These are phyloP conservation scores for Sporothrix luriei DNA, from an alignment of 2,329 filamentous ascomycete species.

Conservation along the genomic window DNA sequence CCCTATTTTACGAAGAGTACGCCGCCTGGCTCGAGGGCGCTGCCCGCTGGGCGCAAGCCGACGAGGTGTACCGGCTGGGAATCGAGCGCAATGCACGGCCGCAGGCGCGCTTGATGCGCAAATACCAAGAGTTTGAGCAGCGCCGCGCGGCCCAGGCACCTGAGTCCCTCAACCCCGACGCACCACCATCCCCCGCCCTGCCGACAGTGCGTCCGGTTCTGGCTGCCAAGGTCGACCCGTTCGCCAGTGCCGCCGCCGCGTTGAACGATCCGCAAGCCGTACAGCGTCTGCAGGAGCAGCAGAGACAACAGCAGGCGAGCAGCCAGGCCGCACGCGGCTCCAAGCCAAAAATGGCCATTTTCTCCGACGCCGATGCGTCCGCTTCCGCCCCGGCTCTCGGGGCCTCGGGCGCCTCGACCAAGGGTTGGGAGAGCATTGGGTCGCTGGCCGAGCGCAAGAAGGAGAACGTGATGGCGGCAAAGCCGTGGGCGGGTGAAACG, in stretches of 20 bases:
- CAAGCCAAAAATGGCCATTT: constrained; percentile 85
- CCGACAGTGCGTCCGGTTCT: constrained; percentile 81
- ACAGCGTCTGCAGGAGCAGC: constrained; percentile 31
- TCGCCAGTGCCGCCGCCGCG: constrained; percentile 58
- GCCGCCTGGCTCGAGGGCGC: constrained; percentile 87
- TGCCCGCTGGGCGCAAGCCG: constrained; percentile 83
- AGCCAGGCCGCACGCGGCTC: constrained; percentile 55
- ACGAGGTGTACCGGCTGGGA: constrained; percentile 89
- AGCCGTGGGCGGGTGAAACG: constrained; percentile 90
- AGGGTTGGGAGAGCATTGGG: constrained; percentile 91
- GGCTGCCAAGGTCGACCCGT: constrained; percentile 83
- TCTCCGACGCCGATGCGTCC: constrained; percentile 72
- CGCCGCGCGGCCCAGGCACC: constrained; percentile 67
- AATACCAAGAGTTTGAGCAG: constrained; percentile 89
- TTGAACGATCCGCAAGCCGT: constrained; percentile 65
- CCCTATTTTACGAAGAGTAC: constrained; percentile 96
- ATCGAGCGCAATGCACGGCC: constrained; percentile 87
- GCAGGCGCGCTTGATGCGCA: constrained; percentile 76
- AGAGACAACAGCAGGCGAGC: constrained; percentile 44
- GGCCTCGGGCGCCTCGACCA: constrained; percentile 57
- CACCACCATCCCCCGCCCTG: constrained; percentile 80
- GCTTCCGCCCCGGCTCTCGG: constrained; percentile 60
- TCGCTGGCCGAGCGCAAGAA: constrained; percentile 87
- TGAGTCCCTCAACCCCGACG: constrained; percentile 47
- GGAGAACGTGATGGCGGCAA: constrained; percentile 84